These are phyloP conservation scores for Abrus precatorius DNA, from an alignment of 306 rosid species.

Conservation along the genomic window DNA sequence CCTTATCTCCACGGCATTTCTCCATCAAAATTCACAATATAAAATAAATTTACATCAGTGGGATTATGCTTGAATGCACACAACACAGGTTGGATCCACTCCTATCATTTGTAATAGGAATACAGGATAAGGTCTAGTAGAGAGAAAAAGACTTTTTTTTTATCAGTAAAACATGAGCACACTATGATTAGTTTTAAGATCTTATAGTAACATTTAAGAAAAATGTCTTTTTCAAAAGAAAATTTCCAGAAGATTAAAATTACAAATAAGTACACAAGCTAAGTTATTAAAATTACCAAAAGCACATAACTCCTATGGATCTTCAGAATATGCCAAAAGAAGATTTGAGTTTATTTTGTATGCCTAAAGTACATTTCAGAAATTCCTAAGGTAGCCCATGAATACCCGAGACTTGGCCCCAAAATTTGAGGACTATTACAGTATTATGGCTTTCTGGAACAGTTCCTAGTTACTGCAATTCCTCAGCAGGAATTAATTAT, in stretches of 20 bases:
- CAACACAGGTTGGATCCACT: not conserved
- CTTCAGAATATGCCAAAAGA: not conserved
- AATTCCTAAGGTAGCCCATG: not conserved
- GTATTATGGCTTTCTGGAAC: not conserved
- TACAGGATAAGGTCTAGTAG: not conserved
- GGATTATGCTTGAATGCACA: not conserved
- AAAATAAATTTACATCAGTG: not conserved
- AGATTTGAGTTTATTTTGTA: not conserved
- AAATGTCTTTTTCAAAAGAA: not conserved
- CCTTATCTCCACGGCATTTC: not conserved
- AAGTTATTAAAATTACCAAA: not conserved
- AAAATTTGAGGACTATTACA: not conserved
- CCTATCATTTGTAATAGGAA: conserved; percentile 1
- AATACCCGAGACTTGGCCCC: conserved; percentile 1
- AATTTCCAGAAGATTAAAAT: not conserved
- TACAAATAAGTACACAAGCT: not conserved
- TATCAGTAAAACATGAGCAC: not conserved
- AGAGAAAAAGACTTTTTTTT: not conserved
- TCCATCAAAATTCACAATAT: not conserved
- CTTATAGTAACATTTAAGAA: not conserved
- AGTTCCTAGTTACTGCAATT: conserved; percentile 5
- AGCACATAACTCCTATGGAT: not conserved
- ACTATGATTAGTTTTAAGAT: not conserved
- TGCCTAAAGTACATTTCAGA: not conserved
- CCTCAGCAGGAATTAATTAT: not conserved